Base-by-base conservation (phyloP, 2,329 filamentous ascomycete species). In the Delphinella strobiligena region DNA sequence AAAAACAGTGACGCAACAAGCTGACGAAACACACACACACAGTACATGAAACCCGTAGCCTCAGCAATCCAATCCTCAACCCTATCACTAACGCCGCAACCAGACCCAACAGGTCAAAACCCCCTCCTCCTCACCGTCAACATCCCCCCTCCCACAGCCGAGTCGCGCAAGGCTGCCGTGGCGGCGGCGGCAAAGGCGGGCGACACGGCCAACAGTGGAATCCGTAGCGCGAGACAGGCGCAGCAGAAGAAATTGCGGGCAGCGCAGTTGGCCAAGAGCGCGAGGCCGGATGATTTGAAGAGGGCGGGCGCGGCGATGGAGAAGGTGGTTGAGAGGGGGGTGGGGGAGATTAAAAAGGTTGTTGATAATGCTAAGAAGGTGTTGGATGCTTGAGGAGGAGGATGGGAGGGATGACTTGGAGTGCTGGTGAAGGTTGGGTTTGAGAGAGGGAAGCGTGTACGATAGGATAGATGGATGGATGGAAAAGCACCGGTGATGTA, bases 141-240 rank as follows among this genome's bases (percentile, higher is more conserved):
- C 15, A 66, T 76, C 17, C 72, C 72, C 1, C 70, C 73, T 4
- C 71, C 72, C 0, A 77, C 72, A 0, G 72, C 69, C 36, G 72
- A 75, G 46, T 64, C 66, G n/a, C 60, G 69, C 18, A 61, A 64
- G 34, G 51, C 50, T 4, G 60, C 59, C 10, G 49, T 66, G 3
- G 53, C 61, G 1, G 46, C 51, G 4, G 63, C 67, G 8, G 50
- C 51, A 5, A 64, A 63, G 45, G 62, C 62, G 4, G 57, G 61
- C 3, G 63, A 67, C 38, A 56, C 56, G 15, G 67, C 66, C 1
- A 55, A 58, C 36, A 59, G 54, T 31, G 54, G 47, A 32, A 55
- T 70, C 27, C 56, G 63, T 31, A 61, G 61, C 44, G 67, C 65
- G 15, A 52, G 67, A 34, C 59, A 60, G 19, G 61, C 60, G 36